A percentile compares a stretch with the other conserved stretches of the same genome.
phyloP scores from a whole-genome alignment of 768 basidiomycete genomes.

The Podaxis sp. region DNA sequence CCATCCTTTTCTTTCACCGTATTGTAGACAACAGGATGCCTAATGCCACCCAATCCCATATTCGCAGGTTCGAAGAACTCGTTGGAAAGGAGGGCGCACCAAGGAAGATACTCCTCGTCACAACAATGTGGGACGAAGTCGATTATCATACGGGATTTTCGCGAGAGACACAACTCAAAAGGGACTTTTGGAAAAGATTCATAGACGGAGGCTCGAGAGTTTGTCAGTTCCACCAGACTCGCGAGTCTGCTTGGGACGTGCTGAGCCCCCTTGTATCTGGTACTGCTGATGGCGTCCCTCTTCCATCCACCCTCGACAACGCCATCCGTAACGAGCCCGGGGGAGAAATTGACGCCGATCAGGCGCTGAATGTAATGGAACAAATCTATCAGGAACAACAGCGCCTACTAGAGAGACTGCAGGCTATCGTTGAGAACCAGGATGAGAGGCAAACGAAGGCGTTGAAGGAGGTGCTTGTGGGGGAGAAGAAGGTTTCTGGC shows the following conservation, averaged over 20 bases:
- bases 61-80: slow-evolving; percentile 8
- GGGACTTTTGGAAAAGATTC: slow-evolving; percentile 9
- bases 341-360: neutral
- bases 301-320: slow-evolving; percentile 1
- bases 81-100: slow-evolving; percentile 7
- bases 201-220: slow-evolving; percentile 6
- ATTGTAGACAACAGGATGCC: slow-evolving; percentile 12
- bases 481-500: slow-evolving; percentile 9
- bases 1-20: slow-evolving; percentile 13
- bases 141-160: neutral
- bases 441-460: neutral
- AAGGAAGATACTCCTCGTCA: slow-evolving; percentile 6
- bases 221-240: neutral
- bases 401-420: slow-evolving; percentile 4
- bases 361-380: slow-evolving; percentile 6
- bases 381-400: slow-evolving; percentile 8
- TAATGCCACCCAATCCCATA: slow-evolving; percentile 11
- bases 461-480: neutral
- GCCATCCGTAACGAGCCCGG: neutral
- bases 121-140: slow-evolving; percentile 14
- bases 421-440: neutral
- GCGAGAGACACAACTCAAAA: slow-evolving; percentile 5
- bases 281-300: neutral
- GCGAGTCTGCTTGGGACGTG: slow-evolving; percentile 6
- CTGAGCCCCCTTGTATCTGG: slow-evolving; percentile 3